Percentiles rank a stretch among this genome's conserved stretches.
Evolutionary conservation across 1,284 basidiomycete species (phyloP).

Genomic region (Boletellus sp.): DNA sequence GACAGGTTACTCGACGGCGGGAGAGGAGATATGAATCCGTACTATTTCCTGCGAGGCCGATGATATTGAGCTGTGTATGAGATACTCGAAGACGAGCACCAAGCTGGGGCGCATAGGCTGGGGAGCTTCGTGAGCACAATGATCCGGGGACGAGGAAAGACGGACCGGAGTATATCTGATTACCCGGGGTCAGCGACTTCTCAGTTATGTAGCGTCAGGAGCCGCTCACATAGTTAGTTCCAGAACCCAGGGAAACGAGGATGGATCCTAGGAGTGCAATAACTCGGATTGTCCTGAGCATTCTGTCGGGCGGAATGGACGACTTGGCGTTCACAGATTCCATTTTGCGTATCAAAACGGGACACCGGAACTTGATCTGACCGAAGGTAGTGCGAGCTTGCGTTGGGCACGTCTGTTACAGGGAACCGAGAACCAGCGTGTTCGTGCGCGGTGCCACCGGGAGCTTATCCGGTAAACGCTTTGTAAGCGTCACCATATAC

Average conservation of each 20-base stretch:
- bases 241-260: conserved; percentile 57
- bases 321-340: background rate
- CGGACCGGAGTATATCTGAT: conserved; percentile 32
- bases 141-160: background rate
- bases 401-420: too few species aligned
- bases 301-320: conserved; percentile 2
- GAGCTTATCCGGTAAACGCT: too few species aligned
- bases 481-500: too few species aligned
- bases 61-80: conserved; percentile 73
- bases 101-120: conserved; percentile 80
- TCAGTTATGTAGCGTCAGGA: conserved; percentile 11
- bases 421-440: too few species aligned
- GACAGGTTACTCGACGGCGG: conserved; percentile 2
- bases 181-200: conserved; percentile 2
- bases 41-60: conserved; percentile 69
- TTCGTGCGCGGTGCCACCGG: too few species aligned
- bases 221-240: conserved; percentile 66
- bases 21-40: conserved; percentile 12
- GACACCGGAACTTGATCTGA: background rate
- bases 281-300: too few species aligned
- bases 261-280: conserved; percentile 47
- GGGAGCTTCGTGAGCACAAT: conserved; percentile 2
- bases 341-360: conserved; percentile 9
- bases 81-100: conserved; percentile 64
- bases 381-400: background rate